Evolutionary conservation across 2,329 filamentous ascomycete species (phyloP), one percentile per base, ranked within the genome.

Genomic region (Lithohypha guttulata): DNA sequence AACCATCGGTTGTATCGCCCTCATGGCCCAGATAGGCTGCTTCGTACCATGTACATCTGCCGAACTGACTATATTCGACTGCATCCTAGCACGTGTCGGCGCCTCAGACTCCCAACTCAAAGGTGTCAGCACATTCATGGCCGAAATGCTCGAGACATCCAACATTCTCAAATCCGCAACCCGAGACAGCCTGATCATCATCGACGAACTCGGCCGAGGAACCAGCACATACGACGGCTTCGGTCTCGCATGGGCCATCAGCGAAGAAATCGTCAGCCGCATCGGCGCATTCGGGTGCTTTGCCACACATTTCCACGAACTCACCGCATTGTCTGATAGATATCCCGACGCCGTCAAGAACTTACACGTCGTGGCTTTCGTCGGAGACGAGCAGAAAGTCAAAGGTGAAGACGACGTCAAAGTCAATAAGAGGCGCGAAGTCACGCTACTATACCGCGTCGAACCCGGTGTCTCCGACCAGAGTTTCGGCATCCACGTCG

Each of bases 191-290:
- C 73, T 98, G 38, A 96, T 98, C 63, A 96, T 98, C 60, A 95
- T 98, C 51, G 93, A 98, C 59, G 91, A 98, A 60, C 76, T 98
- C 2, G 91, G 91, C 34, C 84, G 91, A 44, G 91, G 91, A 42
- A 98, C 91, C 0, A 95, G 86, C 46, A 98, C 93, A 0, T 98
- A 98, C 59, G 93, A 98, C 58, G 91, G 91, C 6, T 98, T 98
- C 53, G 91, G 93, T 25, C 75, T 98, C n/a, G 91, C 93, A 0
- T 98, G 91, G 91, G 91, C 91, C 35, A 98, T 98, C 46, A 93
- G 85, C 0, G 91, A 98, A 62, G 86, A 98, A 62, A 96, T 98
- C 47, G 74, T 98, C 56, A 85, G 81, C 43, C 86, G 96, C 57
- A 96, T 98, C 44, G 81, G 85, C 39, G 93, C 87, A 51, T 95